Conservation (phyloP, 768 basidiomycete species). For the Lentinus brumalis region DNA sequence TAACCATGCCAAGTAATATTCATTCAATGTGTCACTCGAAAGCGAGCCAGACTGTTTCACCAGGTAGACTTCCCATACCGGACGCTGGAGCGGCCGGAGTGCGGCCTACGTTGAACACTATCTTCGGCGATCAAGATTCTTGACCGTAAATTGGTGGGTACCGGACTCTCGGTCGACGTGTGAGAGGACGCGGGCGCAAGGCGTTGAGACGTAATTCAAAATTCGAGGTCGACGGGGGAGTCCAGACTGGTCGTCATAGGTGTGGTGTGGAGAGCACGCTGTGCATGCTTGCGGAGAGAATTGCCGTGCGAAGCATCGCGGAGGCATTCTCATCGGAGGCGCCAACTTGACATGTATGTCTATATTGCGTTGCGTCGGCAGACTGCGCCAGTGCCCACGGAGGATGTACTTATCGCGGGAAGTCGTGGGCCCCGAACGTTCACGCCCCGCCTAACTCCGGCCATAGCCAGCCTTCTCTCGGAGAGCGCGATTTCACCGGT, state of each 20-base stretch:
- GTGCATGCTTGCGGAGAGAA: conserved; percentile 6
- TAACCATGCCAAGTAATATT: conserved; percentile 9
- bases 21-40: conserved; percentile 1
- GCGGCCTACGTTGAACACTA: conserved; percentile 12
- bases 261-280: neutral
- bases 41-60: conserved; percentile 16
- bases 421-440: neutral
- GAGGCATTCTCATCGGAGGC: conserved; percentile 1
- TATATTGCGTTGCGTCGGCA: conserved; percentile 16
- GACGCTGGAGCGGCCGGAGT: conserved; percentile 3
- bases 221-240: neutral
- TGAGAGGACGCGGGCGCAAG: conserved; percentile 2
- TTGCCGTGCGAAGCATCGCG: conserved; percentile 14
- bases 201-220: neutral
- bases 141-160: conserved; percentile 20
- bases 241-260: conserved; percentile 3
- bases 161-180: conserved; percentile 10
- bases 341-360: conserved; percentile 19
- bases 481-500: neutral
- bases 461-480: neutral
- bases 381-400: conserved; percentile 10
- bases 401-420: conserved; percentile 13
- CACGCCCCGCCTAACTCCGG: conserved; percentile 4
- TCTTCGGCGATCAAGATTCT: conserved; percentile 23
- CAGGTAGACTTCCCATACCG: neutral